Percentiles rank a stretch among this genome's conserved stretches.
Evolutionary conservation across 306 rosid species (phyloP).

Genomic region (Vachellia collinsii): DNA sequence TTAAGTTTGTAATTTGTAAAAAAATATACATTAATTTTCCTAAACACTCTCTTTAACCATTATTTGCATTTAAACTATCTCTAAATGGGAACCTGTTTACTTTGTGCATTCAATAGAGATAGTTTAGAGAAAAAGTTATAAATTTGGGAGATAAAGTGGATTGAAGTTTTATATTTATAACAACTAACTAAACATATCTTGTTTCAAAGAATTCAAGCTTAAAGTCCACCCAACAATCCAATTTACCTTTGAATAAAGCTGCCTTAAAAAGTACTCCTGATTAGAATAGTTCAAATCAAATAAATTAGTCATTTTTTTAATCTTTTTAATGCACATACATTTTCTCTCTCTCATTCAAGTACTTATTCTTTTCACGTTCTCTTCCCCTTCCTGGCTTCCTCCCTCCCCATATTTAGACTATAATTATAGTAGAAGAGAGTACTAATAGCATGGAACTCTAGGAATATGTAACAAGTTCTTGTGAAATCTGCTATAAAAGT

Average conservation of each 20-base stretch:
- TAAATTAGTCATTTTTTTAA: not conserved
- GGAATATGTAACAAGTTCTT: not conserved
- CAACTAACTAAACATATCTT: not conserved
- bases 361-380: not conserved
- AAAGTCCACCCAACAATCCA: not conserved
- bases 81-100: too few relatives aligned
- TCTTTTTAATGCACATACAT: not conserved
- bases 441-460: not conserved
- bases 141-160: too few relatives aligned
- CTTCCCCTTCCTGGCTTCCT: not conserved
- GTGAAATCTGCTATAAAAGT: not conserved
- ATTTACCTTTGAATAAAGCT: not conserved
- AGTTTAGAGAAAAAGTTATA: too few relatives aligned
- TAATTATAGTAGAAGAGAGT: not conserved
- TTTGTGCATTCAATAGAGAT: too few relatives aligned
- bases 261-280: not conserved
- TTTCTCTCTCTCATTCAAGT: not conserved
- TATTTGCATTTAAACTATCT: too few relatives aligned
- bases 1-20: too few relatives aligned
- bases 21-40: too few relatives aligned
- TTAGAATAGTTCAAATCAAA: not conserved
- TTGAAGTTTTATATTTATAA: too few relatives aligned
- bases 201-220: not conserved
- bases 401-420: not conserved
- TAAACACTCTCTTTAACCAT: too few relatives aligned